phyloP scores from a whole-genome alignment of 768 basidiomycete genomes.

The Chiua virens region DNA sequence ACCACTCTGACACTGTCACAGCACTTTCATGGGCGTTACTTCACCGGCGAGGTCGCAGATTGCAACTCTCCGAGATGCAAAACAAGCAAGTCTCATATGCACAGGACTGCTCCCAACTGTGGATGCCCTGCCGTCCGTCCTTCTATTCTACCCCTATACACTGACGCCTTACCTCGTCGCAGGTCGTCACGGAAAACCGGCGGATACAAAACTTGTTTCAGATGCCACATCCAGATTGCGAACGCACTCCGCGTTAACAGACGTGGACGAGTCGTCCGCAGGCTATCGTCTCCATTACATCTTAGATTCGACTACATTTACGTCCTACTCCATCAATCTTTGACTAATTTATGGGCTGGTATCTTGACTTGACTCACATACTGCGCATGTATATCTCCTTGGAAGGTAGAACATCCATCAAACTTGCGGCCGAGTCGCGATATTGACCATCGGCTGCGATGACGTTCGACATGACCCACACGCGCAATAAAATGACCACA shows the following conservation, averaged over 20 bases:
- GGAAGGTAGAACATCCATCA: constrained; percentile 2
- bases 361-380: constrained; percentile 11
- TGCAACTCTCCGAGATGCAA: constrained; percentile 34
- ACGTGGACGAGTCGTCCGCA: constrained; percentile 1
- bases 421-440: constrained; percentile 17
- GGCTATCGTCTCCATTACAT: constrained; percentile 1
- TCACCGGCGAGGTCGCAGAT: constrained; percentile 32
- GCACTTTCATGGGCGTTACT: constrained; percentile 41
- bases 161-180: neutral
- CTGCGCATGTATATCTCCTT: constrained; percentile 13
- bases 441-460: constrained; percentile 23
- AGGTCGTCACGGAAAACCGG: constrained; percentile 37
- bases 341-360: constrained; percentile 16
- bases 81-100: constrained; percentile 35
- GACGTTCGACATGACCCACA: neutral
- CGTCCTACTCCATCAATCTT: constrained; percentile 7
- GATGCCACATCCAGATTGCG: constrained; percentile 34
- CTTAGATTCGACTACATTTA: constrained; percentile 16
- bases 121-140: constrained; percentile 29
- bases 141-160: constrained; percentile 10
- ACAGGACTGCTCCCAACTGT: constrained; percentile 36
- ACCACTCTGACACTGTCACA: constrained; percentile 4
- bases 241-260: constrained; percentile 16
- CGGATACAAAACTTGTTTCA: constrained; percentile 39
- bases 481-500: neutral